Evolutionary conservation across 2,329 filamentous ascomycete genomes (phyloP), one percentile per base, ranked within the genome.

Genomic region (Hymenoscyphus repandus): DNA sequence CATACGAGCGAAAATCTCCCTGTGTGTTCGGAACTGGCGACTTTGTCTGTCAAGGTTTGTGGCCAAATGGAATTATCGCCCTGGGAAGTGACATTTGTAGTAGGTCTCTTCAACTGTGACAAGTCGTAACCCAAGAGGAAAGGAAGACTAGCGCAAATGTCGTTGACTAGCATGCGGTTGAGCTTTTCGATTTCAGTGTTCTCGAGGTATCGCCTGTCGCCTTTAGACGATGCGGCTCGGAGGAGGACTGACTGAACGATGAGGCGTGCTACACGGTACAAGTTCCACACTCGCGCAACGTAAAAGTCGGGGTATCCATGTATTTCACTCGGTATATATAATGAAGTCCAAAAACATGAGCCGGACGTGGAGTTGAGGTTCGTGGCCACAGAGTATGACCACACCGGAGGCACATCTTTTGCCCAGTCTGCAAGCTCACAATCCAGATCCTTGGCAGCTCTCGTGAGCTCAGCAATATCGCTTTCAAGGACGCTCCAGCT

Each of bases 1-100:
- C 54, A 56, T 40, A 56, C 49, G 20, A 55, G 52, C 9, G 55
- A 57, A n/a, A 53, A 57, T 45, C 17, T 53, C 11, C 55, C 55
- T 3, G 46, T 47, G 15, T 42, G 37, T 41, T n/a, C 33, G 31
- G 38, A 40, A 30, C 6, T 27, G 39, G n/a, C 31, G 12, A 30
- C 34, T 42, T 47, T 51, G 18, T 6, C 38, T 18, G 22, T 37
- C 5, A 32, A 50, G 30, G 17, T 43, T 36, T 57, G 52, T 17
- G 54, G 54, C 52, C 54, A 54, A 6, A 50, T 38, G 7, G 37
- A 52, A 12, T 31, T 42, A 12, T 38, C 20, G 32, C 27, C 44
- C 18, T 37, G 20, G 7, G 43, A 22, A 15, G 18, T n/a, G 10
- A 22, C 20, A 15, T 27, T 33, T 12, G 12, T 9, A 17, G 37